Conservation (phyloP, 805 yeast species). For the Babjeviella inositovora region DNA sequence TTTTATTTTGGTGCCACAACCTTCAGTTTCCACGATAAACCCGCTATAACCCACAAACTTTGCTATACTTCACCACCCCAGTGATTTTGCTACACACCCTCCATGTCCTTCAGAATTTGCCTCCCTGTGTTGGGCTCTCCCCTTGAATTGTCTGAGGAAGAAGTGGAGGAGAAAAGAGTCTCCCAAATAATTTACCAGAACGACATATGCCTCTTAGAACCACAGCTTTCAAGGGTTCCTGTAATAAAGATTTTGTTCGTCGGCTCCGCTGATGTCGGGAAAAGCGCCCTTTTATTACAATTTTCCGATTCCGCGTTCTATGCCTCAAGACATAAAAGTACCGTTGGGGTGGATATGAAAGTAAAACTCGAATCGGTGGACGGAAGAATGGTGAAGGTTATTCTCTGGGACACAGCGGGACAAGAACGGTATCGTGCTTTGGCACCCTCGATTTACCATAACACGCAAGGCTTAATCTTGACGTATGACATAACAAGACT, state of each 20-base stretch:
- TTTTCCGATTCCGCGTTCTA: conserved; percentile 13
- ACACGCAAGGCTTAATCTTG: conserved; percentile 25
- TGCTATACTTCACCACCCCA: too few species aligned
- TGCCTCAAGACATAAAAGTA: conserved; percentile 16
- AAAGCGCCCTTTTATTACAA: conserved; percentile 24
- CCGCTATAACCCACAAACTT: too few species aligned
- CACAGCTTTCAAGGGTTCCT: too few species aligned
- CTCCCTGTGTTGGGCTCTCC: too few species aligned
- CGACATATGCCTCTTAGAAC: too few species aligned
- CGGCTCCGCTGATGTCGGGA: conserved; percentile 32
- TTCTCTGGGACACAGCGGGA: conserved; percentile 35
- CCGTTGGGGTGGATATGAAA: conserved; percentile 30
- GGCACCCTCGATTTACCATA: conserved; percentile 24
- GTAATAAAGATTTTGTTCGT: conserved; percentile 20
- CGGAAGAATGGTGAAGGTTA: conserved; percentile 22
- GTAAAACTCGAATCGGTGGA: conserved; percentile 24
- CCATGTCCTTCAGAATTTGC: too few species aligned
- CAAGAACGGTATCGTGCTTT: conserved; percentile 30
- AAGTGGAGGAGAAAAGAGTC: too few species aligned
- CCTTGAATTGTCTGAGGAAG: too few species aligned
- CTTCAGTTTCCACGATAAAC: too few species aligned
- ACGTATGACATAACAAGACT: conserved; percentile 24
- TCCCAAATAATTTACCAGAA: too few species aligned
- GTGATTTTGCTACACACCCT: too few species aligned
- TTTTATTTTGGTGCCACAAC: too few species aligned